These are phyloP conservation scores for Mrakia frigida DNA, from an alignment of 768 basidiomycete genomes.

Conservation along the genomic window DNA sequence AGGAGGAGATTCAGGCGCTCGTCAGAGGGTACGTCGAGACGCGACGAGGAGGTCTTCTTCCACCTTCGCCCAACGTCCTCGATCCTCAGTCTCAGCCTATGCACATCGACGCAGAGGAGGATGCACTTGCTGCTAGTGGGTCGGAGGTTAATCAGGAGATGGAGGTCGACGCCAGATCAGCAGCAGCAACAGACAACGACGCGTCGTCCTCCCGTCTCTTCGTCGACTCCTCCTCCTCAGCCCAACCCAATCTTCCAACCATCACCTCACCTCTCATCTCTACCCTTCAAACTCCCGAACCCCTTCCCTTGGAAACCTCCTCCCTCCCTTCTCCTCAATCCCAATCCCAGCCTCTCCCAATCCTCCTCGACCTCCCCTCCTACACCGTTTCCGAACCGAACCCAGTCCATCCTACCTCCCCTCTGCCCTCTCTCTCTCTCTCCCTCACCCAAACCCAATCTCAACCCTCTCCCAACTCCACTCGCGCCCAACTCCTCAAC, in stretches of 20 bases:
- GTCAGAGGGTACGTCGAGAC: background rate
- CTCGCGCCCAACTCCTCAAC: background rate
- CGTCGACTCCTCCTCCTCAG: background rate
- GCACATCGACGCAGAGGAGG: no score
- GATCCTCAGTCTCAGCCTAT: no score
- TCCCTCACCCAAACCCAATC: background rate
- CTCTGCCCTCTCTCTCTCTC: background rate
- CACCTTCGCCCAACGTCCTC: background rate
- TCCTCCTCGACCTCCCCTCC: conserved; percentile 2
- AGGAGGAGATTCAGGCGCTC: background rate
- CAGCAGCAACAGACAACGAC: background rate
- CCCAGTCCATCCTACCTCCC: background rate
- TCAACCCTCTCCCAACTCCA: background rate
- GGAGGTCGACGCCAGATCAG: no score
- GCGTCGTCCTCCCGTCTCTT: background rate
- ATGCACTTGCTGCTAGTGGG: no score
- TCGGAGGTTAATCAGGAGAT: no score
- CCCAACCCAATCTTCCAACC: no score
- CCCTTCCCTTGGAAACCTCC: no score
- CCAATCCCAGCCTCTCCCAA: background rate
- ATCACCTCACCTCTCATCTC: no score
- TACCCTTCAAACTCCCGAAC: no score
- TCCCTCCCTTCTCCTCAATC: background rate
- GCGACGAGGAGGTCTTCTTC: background rate
- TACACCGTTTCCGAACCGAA: background rate